Evolutionary conservation across 768 basidiomycete species (phyloP), one percentile per base, ranked within the genome.

Genomic region (Mycena galopus): DNA sequence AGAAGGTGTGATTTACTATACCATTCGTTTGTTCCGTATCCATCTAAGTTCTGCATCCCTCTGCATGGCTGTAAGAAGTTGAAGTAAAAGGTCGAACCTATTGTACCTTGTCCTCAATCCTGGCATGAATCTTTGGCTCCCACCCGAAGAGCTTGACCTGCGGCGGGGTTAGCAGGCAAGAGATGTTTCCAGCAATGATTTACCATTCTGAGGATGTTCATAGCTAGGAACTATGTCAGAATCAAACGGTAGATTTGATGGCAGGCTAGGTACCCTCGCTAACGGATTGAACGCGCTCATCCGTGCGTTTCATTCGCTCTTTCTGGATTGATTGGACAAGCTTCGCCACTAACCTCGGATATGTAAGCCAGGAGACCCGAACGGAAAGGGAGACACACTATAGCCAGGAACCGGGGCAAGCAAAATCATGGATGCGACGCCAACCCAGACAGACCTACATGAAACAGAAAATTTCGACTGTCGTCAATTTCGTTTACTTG

Each of bases 161-260:
- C 32, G 21, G 11, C 3, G 19, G 33, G 25, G 21, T 55, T 0
- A 84, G 81, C 14, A 72, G 67, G 51, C 30, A 19, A 51, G n/a
- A n/a, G n/a, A n/a, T n/a, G n/a, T n/a, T n/a, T n/a, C n/a, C n/a
- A 19, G 30, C 16, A 33, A 21, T 14, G 81, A 78, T 93, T 92
- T 77, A 93, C 84, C 89, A 93, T 92, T 21, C 91, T 86, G 17
- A 92, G 79, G 23, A 89, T 87, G 65, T 86, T 87, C 76, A 91
- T 83, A 6, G 84, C 90, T 90, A 77, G 71, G 6, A 59, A 39
- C 27, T 32, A 23, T 0, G 32, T 21, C 2, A 3, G 2, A 30
- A 2, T 1, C 5, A 17, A 37, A 9, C 21, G n/a, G n/a, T 27
- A 39, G 39, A 3, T 44, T 12, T 75, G 79, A 51, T 75, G 78